A percentile compares a stretch with the other conserved stretches of the same genome.
These are phyloP conservation scores for Inosperma sp. DNA, from an alignment of 768 basidiomycete species.

Conservation along the genomic window DNA sequence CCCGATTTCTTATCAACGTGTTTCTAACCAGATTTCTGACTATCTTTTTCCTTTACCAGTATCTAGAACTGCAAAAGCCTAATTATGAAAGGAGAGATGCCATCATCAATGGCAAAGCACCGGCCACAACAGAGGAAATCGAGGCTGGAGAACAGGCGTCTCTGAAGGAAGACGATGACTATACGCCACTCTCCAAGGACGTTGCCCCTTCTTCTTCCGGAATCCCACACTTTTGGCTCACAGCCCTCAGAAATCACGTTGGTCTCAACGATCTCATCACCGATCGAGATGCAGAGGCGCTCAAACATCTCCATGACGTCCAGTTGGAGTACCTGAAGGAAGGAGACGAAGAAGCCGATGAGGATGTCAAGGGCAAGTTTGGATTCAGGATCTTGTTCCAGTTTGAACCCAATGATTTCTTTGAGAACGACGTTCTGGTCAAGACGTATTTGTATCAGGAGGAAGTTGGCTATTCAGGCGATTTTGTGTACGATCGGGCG, in stretches of 20 bases:
- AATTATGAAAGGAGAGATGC: constrained; percentile 81
- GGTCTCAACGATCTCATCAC: constrained; percentile 86
- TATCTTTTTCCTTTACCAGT: constrained; percentile 37
- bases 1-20: not conserved
- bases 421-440: constrained; percentile 74
- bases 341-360: constrained; percentile 32
- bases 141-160: constrained; percentile 71
- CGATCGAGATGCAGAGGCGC: constrained; percentile 83
- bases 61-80: constrained; percentile 72
- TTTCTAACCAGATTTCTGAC: not conserved
- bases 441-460: constrained; percentile 95
- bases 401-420: constrained; percentile 82
- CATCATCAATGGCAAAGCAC: constrained; percentile 74
- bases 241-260: constrained; percentile 88
- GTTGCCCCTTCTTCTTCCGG: constrained; percentile 39
- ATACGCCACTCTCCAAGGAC: constrained; percentile 56
- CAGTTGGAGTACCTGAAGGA: constrained; percentile 68
- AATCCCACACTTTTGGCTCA: constrained; percentile 98
- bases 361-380: constrained; percentile 60
- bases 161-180: constrained; percentile 70
- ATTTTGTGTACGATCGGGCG: constrained; percentile 94
- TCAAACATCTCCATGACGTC: constrained; percentile 80
- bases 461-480: constrained; percentile 92
- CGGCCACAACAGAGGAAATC: constrained; percentile 78
- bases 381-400: constrained; percentile 89